Evolutionary conservation across 2,329 filamentous ascomycete genomes (phyloP), one percentile per base, ranked within the genome.

Genomic region (Pezicula rhizophila): DNA sequence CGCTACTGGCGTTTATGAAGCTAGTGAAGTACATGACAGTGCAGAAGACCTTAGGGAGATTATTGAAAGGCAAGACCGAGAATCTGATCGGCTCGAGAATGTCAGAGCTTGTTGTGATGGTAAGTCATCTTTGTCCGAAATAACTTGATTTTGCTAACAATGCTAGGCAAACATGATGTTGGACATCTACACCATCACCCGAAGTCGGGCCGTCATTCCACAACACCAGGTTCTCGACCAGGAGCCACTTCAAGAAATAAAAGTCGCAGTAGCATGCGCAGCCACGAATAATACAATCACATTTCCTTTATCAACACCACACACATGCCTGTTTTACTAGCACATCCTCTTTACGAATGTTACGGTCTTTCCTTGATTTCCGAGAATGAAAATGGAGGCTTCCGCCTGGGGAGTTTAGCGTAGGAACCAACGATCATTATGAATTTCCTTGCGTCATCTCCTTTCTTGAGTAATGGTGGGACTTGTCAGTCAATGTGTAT

Each of bases 81-180:
- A 91, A 57, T 75, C 84, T 23, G 87, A 91, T 63, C 78, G 84
- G 53, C 76, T 97, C 60, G 92, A 97, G 75, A 96, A 99, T 66
- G 93, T 99, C 56, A 79, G 93, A 64, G 91, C 92, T 51, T 99
- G 93, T 72, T 99, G 93, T 69, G 93, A 97, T 78, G 93, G 91
- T 92, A 77, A 79, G 85, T 73, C 49, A 49, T 11, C 15, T 28
- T 40, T 20, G 18, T n/a, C 14, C 31, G 20, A 11, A 46, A 20
- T 17, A 40, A 10, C 15, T 35, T 5, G 23, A n/a, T 15, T 11
- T 25, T 28, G 6, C 60, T 67, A 57, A 62, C 45, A 12, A 47
- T 45, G 10, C 34, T 49, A 87, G 83, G 85, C 57, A 88, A 87
- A 71, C 85, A 89, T 61, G 85, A 89, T 64, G 85, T 89, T 43